Base-by-base conservation (phyloP, 257 asterid species). In the Penstemon davidsonii region DNA sequence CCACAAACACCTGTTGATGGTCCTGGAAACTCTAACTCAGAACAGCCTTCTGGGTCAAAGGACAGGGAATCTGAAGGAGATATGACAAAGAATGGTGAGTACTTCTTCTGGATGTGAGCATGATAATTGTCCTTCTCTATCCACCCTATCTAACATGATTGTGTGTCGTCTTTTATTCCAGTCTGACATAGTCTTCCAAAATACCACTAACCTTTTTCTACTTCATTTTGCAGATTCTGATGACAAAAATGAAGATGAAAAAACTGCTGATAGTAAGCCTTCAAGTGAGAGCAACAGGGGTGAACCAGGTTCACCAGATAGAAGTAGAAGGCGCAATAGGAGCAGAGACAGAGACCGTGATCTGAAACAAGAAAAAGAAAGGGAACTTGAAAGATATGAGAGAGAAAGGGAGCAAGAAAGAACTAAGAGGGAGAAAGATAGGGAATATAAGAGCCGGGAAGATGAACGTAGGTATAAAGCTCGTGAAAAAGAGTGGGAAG, bases 401-500 rank as follows among this genome's bases (percentile, higher is more conserved):
- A 86, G 95, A 81, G 96, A 88, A 64, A 85, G 99, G 67, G 99
- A 94, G 75, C 95, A 86, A 62, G 96, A 94, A 60, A 90, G 99
- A 68, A 88, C 88, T 40, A 94, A 86, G 88, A 83, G 97, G 77
- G 99, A 94, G 85, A 88, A 92, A 79, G 99, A 94, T 55, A 87
- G 95, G 70, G 98, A 88, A 74, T 76, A 94, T 75, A 94, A 87
- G 77, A 86, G 85, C 74, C 88, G 98, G 69, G 99, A 94, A 70
- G 99, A 94, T 80, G 99, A 94, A 62, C 92, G 99, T 36, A 81
- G 96, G 79, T 94, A 78, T 70, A 94, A 88, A 87, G 75, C 77
- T 56, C 96, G 95, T 36, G 99, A 91, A 80, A 91, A 94, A 72
- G 98, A 94, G 67, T 91, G 99, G 99, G 99, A 94, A 84, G 18